Base-by-base conservation (phyloP, 768 basidiomycete species). In the Kwoniella botswanensis region DNA sequence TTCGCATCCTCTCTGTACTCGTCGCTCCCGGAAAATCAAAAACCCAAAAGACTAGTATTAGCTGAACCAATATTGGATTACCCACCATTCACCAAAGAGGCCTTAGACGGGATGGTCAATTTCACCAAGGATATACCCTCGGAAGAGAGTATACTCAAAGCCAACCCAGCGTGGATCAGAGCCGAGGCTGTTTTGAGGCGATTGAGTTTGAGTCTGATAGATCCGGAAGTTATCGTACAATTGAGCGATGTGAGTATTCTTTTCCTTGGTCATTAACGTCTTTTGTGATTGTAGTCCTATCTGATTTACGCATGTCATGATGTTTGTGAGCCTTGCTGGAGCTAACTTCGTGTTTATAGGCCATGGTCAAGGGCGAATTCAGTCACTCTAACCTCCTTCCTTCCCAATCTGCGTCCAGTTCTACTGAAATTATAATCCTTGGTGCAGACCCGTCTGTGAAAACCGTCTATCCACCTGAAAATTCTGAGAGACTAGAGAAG, bases 391-490 rank as follows among this genome's bases (percentile, higher is more conserved):
- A 61, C 59, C 41, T 61, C 17, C 21, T 61, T 44, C 72, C 72
- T 9, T 11, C 72, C 18, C 29, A 58, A 6, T 41, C 24, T 6
- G 24, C 44, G 2, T 21, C 62, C 18, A 29, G 2, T 0, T 35
- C 9, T 0, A 67, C 69, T 12, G 68, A 73, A 44, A 63, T 74
- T 17, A 74, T 74, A 42, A 67, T 74, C 62, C 73, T 74, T 26
- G 69, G 65, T 41, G 73, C 65, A 6, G 73, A 74, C 42, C 69
- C 65, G 0, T 64, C 44, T 0, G n/a, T 67, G 29, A n/a, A 42
- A 0, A 61, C 64, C 15, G 66, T 74, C 53, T 74, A 74, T 55
- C 69, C 73, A 2, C 26, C 62, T 15, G 26, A 26, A 12, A 67
- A 71, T 50, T 65, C 65, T 42, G 24, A 52, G 26, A 50, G 66